A percentile compares a stretch with the other conserved stretches of the same genome.
phyloP scores from a whole-genome alignment of 164 flowering plant genomes.

The Vitis labrusca region DNA sequence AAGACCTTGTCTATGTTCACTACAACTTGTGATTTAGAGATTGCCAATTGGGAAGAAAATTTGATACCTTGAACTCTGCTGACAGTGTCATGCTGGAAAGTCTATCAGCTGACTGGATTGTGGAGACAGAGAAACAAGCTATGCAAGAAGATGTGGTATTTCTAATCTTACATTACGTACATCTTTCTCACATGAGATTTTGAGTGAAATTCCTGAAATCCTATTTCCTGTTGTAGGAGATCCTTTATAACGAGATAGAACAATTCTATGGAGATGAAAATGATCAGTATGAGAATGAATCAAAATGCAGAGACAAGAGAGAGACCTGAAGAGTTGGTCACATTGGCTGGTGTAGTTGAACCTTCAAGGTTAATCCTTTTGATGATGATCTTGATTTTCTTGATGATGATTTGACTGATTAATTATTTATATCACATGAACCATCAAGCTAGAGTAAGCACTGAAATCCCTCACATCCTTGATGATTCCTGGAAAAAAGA shows the following conservation, averaged over 20 bases:
- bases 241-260: conserved; percentile 48
- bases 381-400: conserved; percentile 57
- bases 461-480: conserved; percentile 1
- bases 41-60: conserved; percentile 41
- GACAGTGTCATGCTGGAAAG: conserved; percentile 50
- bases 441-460: conserved; percentile 12
- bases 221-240: conserved; percentile 32
- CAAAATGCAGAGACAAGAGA: conserved; percentile 18
- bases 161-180: background rate
- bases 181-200: background rate
- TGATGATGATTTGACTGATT: conserved; percentile 59
- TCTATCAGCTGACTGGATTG: conserved; percentile 66
- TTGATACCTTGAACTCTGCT: conserved; percentile 31
- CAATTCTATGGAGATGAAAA: conserved; percentile 41
- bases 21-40: conserved; percentile 77
- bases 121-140: conserved; percentile 51
- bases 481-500: background rate
- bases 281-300: conserved; percentile 31
- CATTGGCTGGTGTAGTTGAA: conserved; percentile 24
- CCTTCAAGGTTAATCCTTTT: conserved; percentile 35
- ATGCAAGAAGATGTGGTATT: conserved; percentile 69
- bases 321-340: conserved; percentile 22
- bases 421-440: conserved; percentile 5
- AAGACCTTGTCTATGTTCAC: conserved; percentile 70
- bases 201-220: background rate